A percentile compares a stretch with the other conserved stretches of the same genome.
Evolutionary conservation across 495 filamentous ascomycete species (phyloP).

Genomic region (Podospora fimiseda): DNA sequence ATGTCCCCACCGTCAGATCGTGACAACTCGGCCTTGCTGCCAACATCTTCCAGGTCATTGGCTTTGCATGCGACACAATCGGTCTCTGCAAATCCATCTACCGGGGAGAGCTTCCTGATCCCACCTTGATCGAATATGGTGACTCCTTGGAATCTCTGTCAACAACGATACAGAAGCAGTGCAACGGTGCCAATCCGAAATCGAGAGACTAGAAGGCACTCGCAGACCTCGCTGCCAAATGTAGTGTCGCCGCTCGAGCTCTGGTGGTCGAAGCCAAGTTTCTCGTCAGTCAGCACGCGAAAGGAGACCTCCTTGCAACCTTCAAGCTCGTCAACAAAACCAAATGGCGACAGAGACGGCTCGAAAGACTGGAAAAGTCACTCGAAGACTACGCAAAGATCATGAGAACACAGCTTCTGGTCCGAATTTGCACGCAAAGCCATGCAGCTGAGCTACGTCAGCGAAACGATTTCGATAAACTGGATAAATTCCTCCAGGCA

Average conservation of each 20-base stretch:
- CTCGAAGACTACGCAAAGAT: not conserved
- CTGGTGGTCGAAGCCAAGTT: not conserved
- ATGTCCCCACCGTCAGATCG: too few species aligned
- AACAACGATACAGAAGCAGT: not conserved
- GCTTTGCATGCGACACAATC: not conserved
- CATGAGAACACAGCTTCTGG: not conserved
- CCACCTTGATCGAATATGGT: not conserved
- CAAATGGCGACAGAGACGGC: not conserved
- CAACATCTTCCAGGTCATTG: not conserved
- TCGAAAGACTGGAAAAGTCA: not conserved
- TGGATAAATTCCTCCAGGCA: not conserved
- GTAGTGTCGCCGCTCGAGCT: not conserved
- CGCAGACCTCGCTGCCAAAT: not conserved
- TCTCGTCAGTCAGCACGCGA: not conserved
- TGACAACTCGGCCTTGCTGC: not conserved
- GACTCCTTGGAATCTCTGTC: not conserved
- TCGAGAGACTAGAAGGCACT: not conserved
- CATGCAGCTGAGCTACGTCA: not conserved
- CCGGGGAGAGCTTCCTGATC: not conserved
- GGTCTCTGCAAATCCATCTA: not conserved
- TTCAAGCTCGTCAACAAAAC: not conserved
- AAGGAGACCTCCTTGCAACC: not conserved
- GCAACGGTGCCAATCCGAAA: not conserved
- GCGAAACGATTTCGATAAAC: not conserved
- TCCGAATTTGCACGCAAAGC: not conserved